These are phyloP conservation scores for Pseudogymnoascus sp. DNA, from an alignment of 2,329 filamentous ascomycete species.

Conservation along the genomic window DNA sequence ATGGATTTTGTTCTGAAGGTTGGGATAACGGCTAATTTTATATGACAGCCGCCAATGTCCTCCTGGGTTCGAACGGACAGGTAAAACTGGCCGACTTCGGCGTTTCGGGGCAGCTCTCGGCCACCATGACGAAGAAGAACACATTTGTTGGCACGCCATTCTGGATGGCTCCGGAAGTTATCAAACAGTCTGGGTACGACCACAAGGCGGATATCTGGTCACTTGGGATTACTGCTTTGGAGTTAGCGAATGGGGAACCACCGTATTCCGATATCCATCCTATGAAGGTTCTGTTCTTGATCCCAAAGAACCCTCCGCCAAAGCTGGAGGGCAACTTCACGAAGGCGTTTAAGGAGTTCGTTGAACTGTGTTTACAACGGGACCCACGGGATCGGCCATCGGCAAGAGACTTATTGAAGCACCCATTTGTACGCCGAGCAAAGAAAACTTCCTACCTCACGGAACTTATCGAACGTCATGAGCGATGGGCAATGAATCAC, in stretches of 20 bases:
- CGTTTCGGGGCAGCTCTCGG: slow-evolving; percentile 89
- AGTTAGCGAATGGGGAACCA: slow-evolving; percentile 84
- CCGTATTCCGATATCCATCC: slow-evolving; percentile 95
- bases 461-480: slow-evolving; percentile 85
- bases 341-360: slow-evolving; percentile 75
- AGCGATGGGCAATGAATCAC: slow-evolving; percentile 76
- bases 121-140: slow-evolving; percentile 99
- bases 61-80: slow-evolving; percentile 82
- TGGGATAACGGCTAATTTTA: slow-evolving; percentile 9
- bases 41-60: slow-evolving; percentile 72
- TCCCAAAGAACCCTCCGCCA: slow-evolving; percentile 88
- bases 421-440: slow-evolving; percentile 81
- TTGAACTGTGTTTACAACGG: slow-evolving; percentile 74
- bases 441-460: slow-evolving; percentile 97
- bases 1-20: slow-evolving; percentile 20
- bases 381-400: slow-evolving; percentile 84
- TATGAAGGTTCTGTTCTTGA: slow-evolving; percentile 96
- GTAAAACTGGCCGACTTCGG: slow-evolving; percentile 97
- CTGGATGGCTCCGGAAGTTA: slow-evolving; percentile 99
- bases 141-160: slow-evolving; percentile 97
- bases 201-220: slow-evolving; percentile 99
- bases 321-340: slow-evolving; percentile 73
- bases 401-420: slow-evolving; percentile 77
- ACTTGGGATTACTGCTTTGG: slow-evolving; percentile 85
- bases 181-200: slow-evolving; percentile 96